Conservation (phyloP, 2,329 filamentous ascomycete species). For the Alternaria consortialis region DNA sequence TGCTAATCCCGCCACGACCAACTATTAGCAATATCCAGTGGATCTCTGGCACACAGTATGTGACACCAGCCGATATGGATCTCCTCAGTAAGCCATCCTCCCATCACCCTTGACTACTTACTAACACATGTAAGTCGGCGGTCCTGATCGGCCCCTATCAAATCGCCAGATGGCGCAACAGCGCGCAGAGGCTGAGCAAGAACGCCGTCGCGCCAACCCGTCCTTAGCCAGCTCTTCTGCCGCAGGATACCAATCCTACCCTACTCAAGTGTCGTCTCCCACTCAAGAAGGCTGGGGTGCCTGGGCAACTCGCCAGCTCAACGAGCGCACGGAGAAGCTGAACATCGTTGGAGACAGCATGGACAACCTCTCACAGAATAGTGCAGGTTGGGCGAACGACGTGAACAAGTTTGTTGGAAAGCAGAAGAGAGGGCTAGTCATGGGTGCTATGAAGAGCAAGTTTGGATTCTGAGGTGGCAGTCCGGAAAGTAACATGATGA, state of each 20-base stretch:
- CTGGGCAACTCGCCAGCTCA: constrained; percentile 86
- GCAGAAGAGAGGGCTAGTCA: constrained; percentile 85
- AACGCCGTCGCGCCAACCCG: constrained; percentile 49
- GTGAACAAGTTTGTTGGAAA: constrained; percentile 85
- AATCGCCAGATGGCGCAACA: constrained; percentile 87
- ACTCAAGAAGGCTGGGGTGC: constrained; percentile 68
- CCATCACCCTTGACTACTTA: not conserved
- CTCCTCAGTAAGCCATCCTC: constrained; percentile 66
- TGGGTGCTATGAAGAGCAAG: constrained; percentile 63
- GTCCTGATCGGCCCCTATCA: constrained; percentile 84
- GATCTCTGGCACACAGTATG: constrained; percentile 93
- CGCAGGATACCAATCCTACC: constrained; percentile 29
- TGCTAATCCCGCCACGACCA: constrained; percentile 78
- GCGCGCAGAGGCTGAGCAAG: constrained; percentile 74
- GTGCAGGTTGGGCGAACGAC: constrained; percentile 84
- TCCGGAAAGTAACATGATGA: not conserved
- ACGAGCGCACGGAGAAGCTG: constrained; percentile 89
- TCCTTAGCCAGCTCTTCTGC: constrained; percentile 47
- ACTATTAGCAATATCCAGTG: constrained; percentile 96
- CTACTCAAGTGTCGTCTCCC: constrained; percentile 20
- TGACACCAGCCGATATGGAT: constrained; percentile 88
- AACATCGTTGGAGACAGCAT: constrained; percentile 84
- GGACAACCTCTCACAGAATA: constrained; percentile 82
- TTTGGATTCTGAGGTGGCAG: constrained; percentile 36
- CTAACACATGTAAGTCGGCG: constrained; percentile 67